phyloP scores from a whole-genome alignment of 495 filamentous ascomycete genomes.

The Aspergillus homomorphus region DNA sequence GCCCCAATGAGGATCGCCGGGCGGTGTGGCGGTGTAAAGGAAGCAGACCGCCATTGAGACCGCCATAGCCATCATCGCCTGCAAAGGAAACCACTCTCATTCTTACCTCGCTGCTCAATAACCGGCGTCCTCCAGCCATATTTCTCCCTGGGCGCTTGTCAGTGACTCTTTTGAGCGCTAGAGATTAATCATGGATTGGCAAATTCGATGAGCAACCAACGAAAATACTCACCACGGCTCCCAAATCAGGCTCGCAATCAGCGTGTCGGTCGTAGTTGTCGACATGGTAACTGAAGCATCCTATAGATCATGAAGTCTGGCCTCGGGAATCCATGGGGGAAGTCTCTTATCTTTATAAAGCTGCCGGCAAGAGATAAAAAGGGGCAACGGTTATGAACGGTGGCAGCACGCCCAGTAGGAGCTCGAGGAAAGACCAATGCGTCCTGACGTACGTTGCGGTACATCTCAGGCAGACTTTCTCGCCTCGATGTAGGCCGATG shows the following conservation, averaged over 20 bases:
- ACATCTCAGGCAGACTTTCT: background rate
- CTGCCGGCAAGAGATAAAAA: background rate
- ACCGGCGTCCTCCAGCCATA: background rate
- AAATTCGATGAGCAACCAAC: too few species aligned
- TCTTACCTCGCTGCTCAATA: background rate
- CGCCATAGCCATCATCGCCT: background rate
- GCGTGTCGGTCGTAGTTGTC: background rate
- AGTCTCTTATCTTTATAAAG: background rate
- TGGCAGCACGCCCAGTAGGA: background rate
- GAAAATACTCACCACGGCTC: background rate
- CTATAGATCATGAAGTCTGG: background rate
- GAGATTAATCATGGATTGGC: too few species aligned
- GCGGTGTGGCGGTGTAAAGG: background rate
- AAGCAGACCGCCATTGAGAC: background rate
- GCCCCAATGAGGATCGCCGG: background rate
- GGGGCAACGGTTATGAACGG: background rate
- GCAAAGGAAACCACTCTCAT: background rate
- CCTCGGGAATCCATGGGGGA: background rate
- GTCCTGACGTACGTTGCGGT: background rate
- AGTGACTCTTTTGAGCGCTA: background rate
- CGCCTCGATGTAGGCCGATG: background rate
- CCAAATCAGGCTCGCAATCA: background rate
- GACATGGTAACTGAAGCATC: background rate
- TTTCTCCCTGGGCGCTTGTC: background rate
- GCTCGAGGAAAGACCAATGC: background rate